Conservation (phyloP, 2,329 filamentous ascomycete genomes). For the Magnaporthiopsis rhizophila region DNA sequence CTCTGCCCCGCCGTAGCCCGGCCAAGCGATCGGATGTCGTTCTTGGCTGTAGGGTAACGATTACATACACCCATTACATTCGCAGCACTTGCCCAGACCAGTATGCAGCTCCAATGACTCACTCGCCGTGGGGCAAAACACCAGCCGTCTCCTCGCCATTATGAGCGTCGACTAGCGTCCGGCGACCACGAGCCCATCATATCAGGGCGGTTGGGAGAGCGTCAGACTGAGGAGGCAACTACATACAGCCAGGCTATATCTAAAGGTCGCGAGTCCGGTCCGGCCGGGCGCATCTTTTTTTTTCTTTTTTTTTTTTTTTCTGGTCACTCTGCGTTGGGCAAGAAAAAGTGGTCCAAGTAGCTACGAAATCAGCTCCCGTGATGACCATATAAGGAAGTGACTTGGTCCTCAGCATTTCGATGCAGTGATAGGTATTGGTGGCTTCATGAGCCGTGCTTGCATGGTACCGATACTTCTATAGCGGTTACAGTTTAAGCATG, state of each 20-base stretch:
- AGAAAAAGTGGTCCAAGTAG: too few species aligned
- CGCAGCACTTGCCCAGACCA: not conserved
- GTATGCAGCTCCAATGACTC: not conserved
- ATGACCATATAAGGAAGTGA: too few species aligned
- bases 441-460: too few species aligned
- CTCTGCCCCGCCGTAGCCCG: not conserved
- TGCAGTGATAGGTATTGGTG: too few species aligned
- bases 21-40: not conserved
- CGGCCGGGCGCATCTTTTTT: not conserved
- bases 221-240: slow-evolving; percentile 9
- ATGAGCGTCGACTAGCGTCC: not conserved
- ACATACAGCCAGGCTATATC: slow-evolving; percentile 2
- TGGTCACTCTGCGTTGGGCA: not conserved
- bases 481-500: too few species aligned
- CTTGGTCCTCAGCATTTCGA: too few species aligned
- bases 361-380: too few species aligned
- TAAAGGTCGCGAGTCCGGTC: slow-evolving; percentile 8
- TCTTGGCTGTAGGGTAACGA: not conserved
- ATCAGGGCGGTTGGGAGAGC: slow-evolving; percentile 6
- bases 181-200: not conserved
- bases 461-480: too few species aligned
- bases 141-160: not conserved
- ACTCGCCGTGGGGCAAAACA: not conserved
- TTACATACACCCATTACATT: not conserved
- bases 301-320: too few species aligned